Base-by-base conservation (phyloP, 169 alveolate genomes). In the Plasmodium blacklocki region DNA sequence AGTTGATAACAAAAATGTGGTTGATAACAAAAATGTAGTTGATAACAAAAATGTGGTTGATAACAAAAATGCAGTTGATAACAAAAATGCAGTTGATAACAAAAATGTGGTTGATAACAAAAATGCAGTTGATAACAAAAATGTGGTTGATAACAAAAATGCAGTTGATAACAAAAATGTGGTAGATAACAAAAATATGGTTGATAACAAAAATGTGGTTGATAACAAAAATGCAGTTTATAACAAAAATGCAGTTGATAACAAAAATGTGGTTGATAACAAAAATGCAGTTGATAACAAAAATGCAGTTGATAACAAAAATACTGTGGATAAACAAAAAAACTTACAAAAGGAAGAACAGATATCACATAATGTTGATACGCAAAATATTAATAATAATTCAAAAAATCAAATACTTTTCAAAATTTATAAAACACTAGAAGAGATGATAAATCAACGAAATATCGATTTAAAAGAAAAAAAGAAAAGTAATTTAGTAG, bases 401-500 rank as follows among this genome's bases (percentile, higher is more conserved):
- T 11, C 23, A n/a, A 50, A 32, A 18, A 56, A 56, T 26, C 7
- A 59, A 59, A 19, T 75, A 12, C 58, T 63, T 49, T 54, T 62
- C 64, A 23, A 14, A 11, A 66, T 49, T 23, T 75, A 75, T 23
- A 60, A 75, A 49, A 60, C 23, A n/a, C 11, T 75, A 32, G 88
- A 75, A 68, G 47, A 15, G 3, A 75, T 75, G 43, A 47, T 75
- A 15, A 32, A 32, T 32, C 8, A 32, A 32, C 45, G 45, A 32
- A 32, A 32, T 32, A 4, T 32, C 45, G 45, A 32, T 32, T 32
- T 32, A 32, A 75, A 39, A 39, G 83, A n/a, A 3, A 59, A n/a
- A 59, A 59, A 59, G 0, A 43, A 67, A 23, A 50, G 15, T 5
- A 14, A n/a, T 0, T 15, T n/a, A 18, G 50, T 7, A n/a, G 58